Base-by-base conservation (phyloP, 129 eudicot genomes). In the carrot (Daucus carota) region DNA sequence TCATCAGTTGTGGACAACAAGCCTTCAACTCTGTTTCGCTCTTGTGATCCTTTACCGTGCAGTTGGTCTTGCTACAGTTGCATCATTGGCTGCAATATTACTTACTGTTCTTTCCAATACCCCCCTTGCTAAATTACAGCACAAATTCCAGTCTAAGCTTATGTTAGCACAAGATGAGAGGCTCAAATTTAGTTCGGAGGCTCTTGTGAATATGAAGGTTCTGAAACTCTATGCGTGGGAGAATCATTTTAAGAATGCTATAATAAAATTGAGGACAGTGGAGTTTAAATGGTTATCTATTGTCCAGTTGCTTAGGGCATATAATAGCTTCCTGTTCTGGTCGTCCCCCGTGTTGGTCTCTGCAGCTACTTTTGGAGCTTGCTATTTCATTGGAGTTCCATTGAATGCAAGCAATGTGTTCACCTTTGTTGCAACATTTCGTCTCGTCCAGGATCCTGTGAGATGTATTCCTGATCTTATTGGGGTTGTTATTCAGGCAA, bases 181-280 rank as follows among this genome's bases (percentile, higher is more conserved):
- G 79, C 84, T 94, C 60, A 94, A 91, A 77, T 90, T 96, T 18
- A 81, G 83, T 78, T 79, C 88, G 2, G 98, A 91, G 82, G 96
- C 98, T 69, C 93, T 94, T 41, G 90, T 94, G 78, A 94, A 87
- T 73, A 94, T 94, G 98, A 94, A 94, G 84, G 96, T 94, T 73
- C 74, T 91, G 73, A 94, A 91, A 72, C 83, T 94, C 44, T 94
- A 94, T 47, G 99, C 99, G 13, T 91, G 99, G 99, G 99, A 94
- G 73, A 86, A 80, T 33, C 97, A 89, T 85, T 94, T 94, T 83
- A 91, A 85, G 80, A 81, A 89, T 66, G 92, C 83, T 36, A 86
- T 94, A 5, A 89, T 91, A 43, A 86, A 85, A 26, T 73, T 94
- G 78, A 87, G 99, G 83, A 66, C 52, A 11, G 80, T 81, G 0